Conservation (phyloP, 139 green algal genomes). For the Raphidocelis subcapitata region DNA sequence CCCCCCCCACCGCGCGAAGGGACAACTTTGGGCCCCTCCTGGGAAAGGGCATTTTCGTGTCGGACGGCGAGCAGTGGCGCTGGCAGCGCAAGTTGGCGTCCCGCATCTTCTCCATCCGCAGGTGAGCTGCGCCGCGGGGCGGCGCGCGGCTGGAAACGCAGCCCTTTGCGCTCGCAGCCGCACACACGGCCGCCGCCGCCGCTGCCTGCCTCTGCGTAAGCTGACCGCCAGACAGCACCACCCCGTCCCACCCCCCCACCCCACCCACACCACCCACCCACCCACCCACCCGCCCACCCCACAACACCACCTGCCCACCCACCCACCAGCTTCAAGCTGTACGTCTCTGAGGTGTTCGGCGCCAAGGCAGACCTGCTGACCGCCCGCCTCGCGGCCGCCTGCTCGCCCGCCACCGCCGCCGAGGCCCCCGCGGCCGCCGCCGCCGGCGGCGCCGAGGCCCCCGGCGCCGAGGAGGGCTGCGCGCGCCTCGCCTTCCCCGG, state of each 20-base stretch:
- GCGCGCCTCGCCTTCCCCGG: too few relatives aligned
- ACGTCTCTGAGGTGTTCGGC: conserved; percentile 12
- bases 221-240: too few relatives aligned
- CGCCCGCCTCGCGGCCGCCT: background rate
- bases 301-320: background rate
- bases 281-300: too few relatives aligned
- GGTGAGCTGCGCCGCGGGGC: background rate
- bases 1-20: background rate
- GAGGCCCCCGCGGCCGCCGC: background rate
- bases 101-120: conserved; percentile 29
- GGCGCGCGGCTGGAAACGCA: too few relatives aligned
- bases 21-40: conserved; percentile 17
- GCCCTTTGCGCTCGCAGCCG: too few relatives aligned
- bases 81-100: conserved; percentile 33
- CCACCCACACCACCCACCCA: too few relatives aligned
- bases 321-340: conserved; percentile 22
- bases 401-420: background rate
- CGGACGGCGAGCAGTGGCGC: conserved; percentile 15
- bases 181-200: too few relatives aligned
- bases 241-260: too few relatives aligned
- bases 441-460: background rate
- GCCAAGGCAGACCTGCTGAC: conserved; percentile 12
- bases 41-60: conserved; percentile 24
- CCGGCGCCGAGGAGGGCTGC: too few relatives aligned
- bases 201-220: too few relatives aligned